phyloP scores from a whole-genome alignment of 805 yeast species.

The Yarrowia hollandica region DNA sequence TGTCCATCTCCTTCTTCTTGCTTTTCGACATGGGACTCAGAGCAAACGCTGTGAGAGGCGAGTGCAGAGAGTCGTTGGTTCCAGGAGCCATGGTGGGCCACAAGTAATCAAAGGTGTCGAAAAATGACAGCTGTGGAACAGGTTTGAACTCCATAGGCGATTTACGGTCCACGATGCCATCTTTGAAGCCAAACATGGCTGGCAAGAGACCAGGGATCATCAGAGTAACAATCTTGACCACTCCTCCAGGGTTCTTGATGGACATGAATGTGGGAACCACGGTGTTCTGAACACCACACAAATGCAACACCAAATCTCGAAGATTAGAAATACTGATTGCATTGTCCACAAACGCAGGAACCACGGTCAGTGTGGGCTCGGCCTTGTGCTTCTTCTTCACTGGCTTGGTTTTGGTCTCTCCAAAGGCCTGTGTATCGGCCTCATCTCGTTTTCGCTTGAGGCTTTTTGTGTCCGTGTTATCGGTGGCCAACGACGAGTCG shows the following conservation, averaged over 20 bases:
- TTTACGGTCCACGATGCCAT: background rate
- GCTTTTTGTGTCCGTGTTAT: background rate
- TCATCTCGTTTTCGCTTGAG: constrained; percentile 17
- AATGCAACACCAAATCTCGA: constrained; percentile 49
- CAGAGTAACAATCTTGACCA: constrained; percentile 58
- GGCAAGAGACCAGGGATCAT: constrained; percentile 65
- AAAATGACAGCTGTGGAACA: constrained; percentile 39
- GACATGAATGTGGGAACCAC: constrained; percentile 53
- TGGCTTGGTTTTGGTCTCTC: constrained; percentile 16
- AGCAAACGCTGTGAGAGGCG: constrained; percentile 56
- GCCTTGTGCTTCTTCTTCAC: constrained; percentile 36
- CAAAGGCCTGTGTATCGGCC: background rate
- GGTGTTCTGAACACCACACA: constrained; percentile 44
- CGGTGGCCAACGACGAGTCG: background rate
- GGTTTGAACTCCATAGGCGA: constrained; percentile 30
- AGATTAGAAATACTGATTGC: constrained; percentile 40
- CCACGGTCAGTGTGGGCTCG: constrained; percentile 35
- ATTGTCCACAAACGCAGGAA: constrained; percentile 17
- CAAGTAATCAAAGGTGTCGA: constrained; percentile 46
- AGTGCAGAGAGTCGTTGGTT: constrained; percentile 54
- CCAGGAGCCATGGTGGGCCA: constrained; percentile 68
- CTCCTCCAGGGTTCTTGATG: constrained; percentile 49
- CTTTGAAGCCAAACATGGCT: constrained; percentile 46
- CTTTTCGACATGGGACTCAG: constrained; percentile 57
- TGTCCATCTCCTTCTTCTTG: constrained; percentile 50